A percentile compares a stretch with the other conserved stretches of the same genome.
phyloP scores from a whole-genome alignment of 78 protist species.

The Mastigamoeba balamuthi region DNA sequence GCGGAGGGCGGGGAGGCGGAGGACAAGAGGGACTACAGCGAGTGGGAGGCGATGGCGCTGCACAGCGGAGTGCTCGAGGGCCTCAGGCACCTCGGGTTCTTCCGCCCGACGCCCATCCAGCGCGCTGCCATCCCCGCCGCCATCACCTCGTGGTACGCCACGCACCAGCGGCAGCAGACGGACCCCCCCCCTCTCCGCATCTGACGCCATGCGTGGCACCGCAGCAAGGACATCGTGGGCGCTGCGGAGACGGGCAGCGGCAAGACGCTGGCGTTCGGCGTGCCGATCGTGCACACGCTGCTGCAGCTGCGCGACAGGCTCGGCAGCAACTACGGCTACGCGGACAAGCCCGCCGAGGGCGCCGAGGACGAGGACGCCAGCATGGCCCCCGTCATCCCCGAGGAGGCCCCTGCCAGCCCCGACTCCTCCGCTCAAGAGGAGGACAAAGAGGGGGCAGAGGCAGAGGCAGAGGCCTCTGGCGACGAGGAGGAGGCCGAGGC shows the following conservation, averaged over 20 bases:
- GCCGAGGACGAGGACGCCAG: neutral
- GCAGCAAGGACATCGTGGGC: slow-evolving; percentile 46
- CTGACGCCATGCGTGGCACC: neutral
- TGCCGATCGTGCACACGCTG: slow-evolving; percentile 59
- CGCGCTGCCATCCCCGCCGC: slow-evolving; percentile 17
- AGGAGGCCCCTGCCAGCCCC: too few relatives aligned
- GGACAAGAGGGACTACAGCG: slow-evolving; percentile 10
- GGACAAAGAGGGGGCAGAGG: neutral
- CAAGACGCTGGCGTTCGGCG: slow-evolving; percentile 76
- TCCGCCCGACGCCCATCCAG: slow-evolving; percentile 48
- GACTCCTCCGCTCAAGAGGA: too few relatives aligned
- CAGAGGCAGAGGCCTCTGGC: neutral
- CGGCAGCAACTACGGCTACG: neutral
- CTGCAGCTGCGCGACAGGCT: slow-evolving; percentile 5
- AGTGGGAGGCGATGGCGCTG: slow-evolving; percentile 14
- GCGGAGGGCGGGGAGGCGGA: slow-evolving; percentile 3
- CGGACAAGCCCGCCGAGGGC: neutral
- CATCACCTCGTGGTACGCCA: neutral
- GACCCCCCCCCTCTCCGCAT: neutral
- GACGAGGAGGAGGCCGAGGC: neutral
- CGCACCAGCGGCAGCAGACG: too few relatives aligned
- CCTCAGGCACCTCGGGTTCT: slow-evolving; percentile 24
- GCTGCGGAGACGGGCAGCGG: slow-evolving; percentile 76
- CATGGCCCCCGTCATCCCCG: too few relatives aligned
- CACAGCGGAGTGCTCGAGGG: slow-evolving; percentile 28